These are phyloP conservation scores for Ajuga reptans DNA, from an alignment of 305 asterid genomes.

Conservation along the genomic window DNA sequence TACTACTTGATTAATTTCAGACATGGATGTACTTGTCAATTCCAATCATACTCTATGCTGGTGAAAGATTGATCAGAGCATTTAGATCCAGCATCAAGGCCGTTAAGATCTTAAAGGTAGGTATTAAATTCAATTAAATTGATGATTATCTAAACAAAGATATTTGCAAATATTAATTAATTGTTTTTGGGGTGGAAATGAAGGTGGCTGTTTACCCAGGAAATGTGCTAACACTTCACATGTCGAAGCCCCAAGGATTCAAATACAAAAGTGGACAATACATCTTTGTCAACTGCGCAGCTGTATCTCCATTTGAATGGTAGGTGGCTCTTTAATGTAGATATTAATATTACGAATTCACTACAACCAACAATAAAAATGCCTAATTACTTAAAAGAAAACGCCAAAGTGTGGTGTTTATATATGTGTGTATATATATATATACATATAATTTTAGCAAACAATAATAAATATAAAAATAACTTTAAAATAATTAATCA, in stretches of 20 bases:
- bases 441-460: no score
- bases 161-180: no score
- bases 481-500: no score
- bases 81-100: conserved; percentile 68
- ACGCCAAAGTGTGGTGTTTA: no score
- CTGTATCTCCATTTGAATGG: conserved; percentile 87
- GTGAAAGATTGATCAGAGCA: conserved; percentile 65
- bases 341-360: no score
- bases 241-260: conserved; percentile 87
- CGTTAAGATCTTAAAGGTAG: conserved; percentile 65
- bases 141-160: no score
- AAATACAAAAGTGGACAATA: conserved; percentile 83
- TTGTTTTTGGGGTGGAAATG: background rate
- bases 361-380: no score
- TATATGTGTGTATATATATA: no score
- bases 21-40: conserved; percentile 82
- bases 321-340: conserved; percentile 21
- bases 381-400: background rate
- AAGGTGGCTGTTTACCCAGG: conserved; percentile 85
- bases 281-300: conserved; percentile 78
- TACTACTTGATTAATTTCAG: no score
- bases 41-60: conserved; percentile 48
- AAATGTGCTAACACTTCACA: conserved; percentile 72
- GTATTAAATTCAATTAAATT: no score
- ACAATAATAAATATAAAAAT: no score